phyloP scores from a whole-genome alignment of 805 yeast species.

The Saccharomycopsis sp. region DNA sequence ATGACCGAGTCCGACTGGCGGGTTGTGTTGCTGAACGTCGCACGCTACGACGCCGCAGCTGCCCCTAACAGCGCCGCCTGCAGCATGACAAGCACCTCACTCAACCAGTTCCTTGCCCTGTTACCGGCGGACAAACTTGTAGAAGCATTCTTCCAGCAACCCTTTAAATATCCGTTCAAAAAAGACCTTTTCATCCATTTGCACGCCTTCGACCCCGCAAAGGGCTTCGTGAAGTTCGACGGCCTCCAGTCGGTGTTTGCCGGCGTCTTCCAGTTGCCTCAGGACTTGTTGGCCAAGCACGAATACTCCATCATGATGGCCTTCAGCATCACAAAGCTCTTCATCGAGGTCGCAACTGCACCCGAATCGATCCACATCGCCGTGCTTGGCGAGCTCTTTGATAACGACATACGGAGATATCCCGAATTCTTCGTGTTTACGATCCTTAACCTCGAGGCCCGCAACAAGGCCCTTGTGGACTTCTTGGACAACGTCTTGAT shows the following conservation, averaged over 20 bases:
- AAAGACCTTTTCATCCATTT: constrained; percentile 4
- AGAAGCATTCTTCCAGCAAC: constrained; percentile 40
- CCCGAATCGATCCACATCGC: constrained; percentile 3
- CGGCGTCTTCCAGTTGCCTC: constrained; percentile 7
- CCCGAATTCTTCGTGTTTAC: constrained; percentile 19
- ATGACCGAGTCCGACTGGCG: neutral
- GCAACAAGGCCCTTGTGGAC: constrained; percentile 7
- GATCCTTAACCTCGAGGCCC: constrained; percentile 2
- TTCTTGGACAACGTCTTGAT: constrained; percentile 12
- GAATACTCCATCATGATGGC: constrained; percentile 9
- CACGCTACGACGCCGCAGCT: neutral
- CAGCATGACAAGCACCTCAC: constrained; percentile 27
- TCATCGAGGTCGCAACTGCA: constrained; percentile 7
- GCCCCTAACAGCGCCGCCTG: neutral
- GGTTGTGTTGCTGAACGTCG: neutral
- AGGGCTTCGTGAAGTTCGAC: constrained; percentile 5
- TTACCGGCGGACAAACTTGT: constrained; percentile 38
- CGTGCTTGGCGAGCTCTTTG: constrained; percentile 8
- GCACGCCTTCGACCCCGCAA: constrained; percentile 6
- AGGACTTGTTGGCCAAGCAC: constrained; percentile 1
- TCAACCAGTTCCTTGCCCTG: constrained; percentile 43
- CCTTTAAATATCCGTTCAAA: constrained; percentile 27
- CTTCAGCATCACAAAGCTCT: constrained; percentile 10
- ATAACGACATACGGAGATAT: constrained; percentile 10
- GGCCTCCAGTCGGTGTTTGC: constrained; percentile 8